Base-by-base conservation (phyloP, 2,329 filamentous ascomycete genomes). In the Aspergillus sp. region DNA sequence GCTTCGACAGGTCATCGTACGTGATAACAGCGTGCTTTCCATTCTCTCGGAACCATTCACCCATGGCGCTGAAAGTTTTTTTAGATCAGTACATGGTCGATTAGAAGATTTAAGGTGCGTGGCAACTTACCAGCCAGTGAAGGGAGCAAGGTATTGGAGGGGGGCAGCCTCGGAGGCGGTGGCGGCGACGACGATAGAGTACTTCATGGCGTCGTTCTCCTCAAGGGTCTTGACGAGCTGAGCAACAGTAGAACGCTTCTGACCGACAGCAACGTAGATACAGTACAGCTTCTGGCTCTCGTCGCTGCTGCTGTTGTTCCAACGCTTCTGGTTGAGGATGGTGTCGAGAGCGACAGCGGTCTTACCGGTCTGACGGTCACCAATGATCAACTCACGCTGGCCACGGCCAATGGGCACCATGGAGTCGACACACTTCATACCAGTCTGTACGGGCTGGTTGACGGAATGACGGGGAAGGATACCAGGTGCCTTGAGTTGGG, bases 331-430 rank as follows among this genome's bases (percentile, higher is more conserved):
- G 90, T 99, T 99, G 64, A 99, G 89, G 71, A 99, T 98, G 79
- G 93, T 88, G 79, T 99, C 95, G 64, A 99, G 91, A 74, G 90
- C 93, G 77, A 99, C 93, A 74, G 95, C 95, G 77, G 95, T 99
- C 90, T 99, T 99, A 82, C 95, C 95, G 73, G 95, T 99, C 84
- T 99, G 95, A 92, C 95, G 95, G 79, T 99, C 95, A 85, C 95
- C 95, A 81, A 99, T 99, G 81, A 99, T 98, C 87, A 99, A 84
- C 86, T 99, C 95, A 93, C 95, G 95, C 87, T 99, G 95, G 77
- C 95, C 95, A 93, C 95, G 95, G 79, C 95, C 95, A 73, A 99
- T 97, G 74, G 95, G 95, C 72, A 99, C 95, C 95, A 99, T 98
- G 82, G 95, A 93, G 79, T 99, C 95, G 84, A 99, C 86, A 72